Evolutionary conservation across 352 stramenopile genomes (phyloP).

Genomic region (Phytopythium ostracodes): DNA sequence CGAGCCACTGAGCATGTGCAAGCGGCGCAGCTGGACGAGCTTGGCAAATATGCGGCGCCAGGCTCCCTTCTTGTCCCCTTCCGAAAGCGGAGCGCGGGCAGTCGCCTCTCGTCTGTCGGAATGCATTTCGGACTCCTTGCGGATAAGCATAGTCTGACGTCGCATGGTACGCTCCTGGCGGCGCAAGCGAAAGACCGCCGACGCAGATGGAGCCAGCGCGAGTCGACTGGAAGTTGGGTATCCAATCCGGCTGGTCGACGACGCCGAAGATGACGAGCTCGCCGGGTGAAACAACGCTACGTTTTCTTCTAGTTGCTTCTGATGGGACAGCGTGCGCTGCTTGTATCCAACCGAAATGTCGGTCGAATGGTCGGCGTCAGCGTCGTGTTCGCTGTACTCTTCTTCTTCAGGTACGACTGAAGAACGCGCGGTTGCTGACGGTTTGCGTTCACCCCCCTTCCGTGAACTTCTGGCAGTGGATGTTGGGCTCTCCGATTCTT

Average conservation of each 20-base stretch:
- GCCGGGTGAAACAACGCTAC: slow-evolving; percentile 23
- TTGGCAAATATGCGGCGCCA: slow-evolving; percentile 49
- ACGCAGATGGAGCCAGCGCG: background rate
- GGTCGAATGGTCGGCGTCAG: slow-evolving; percentile 3
- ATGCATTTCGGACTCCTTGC: slow-evolving; percentile 20
- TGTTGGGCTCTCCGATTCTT: background rate
- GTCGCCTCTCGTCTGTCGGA: background rate
- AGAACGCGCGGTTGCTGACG: background rate
- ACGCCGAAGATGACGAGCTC: slow-evolving; percentile 7
- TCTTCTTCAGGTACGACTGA: background rate
- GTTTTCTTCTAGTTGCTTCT: slow-evolving; percentile 21
- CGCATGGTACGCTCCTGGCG: slow-evolving; percentile 25
- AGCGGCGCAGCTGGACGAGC: slow-evolving; percentile 47
- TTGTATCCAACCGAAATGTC: slow-evolving; percentile 20
- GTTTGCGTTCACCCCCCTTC: background rate
- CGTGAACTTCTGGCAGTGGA: background rate
- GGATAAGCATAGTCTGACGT: slow-evolving; percentile 12
- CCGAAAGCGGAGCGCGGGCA: background rate
- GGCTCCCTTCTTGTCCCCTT: slow-evolving; percentile 7
- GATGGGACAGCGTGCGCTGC: slow-evolving; percentile 21
- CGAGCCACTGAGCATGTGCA: slow-evolving; percentile 48
- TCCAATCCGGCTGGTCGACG: slow-evolving; percentile 1
- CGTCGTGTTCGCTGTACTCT: background rate
- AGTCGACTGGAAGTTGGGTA: background rate
- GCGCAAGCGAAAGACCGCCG: slow-evolving; percentile 27